These are phyloP conservation scores for Ilyonectria robusta DNA, from an alignment of 2,329 filamentous ascomycete species.

Conservation along the genomic window DNA sequence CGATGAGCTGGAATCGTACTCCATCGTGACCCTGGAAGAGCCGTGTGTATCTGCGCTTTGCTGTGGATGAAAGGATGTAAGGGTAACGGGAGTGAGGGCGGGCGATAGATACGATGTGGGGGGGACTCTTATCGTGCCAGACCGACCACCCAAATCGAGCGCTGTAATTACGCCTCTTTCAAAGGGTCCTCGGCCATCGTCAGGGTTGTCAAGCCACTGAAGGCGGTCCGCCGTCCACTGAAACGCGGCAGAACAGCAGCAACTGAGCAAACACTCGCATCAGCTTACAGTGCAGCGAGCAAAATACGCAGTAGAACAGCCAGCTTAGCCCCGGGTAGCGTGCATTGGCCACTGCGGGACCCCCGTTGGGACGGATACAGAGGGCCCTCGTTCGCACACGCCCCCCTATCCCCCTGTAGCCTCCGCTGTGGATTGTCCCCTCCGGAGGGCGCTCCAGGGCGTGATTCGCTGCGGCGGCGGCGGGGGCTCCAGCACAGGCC, in stretches of 20 bases:
- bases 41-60: too few species aligned
- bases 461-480: slow-evolving; percentile 10
- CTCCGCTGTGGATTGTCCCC: neutral
- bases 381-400: neutral
- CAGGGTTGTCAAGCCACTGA: neutral
- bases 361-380: neutral
- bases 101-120: neutral
- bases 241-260: too few species aligned
- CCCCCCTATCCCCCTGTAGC: neutral
- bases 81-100: too few species aligned
- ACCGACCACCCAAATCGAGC: slow-evolving; percentile 2
- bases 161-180: neutral
- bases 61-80: neutral
- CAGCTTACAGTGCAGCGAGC: neutral
- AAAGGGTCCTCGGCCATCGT: neutral
- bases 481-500: slow-evolving; percentile 19
- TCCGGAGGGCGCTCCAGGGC: slow-evolving; percentile 19
- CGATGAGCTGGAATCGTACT: too few species aligned
- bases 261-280: neutral
- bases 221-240: neutral
- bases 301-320: neutral
- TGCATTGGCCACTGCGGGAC: slow-evolving; percentile 22
- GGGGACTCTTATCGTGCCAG: neutral
- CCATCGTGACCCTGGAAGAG: too few species aligned
- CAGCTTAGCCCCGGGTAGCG: slow-evolving; percentile 28